Percentiles rank a stretch among this genome's conserved stretches.
Evolutionary conservation across 345 rosid species (phyloP).

Genomic region (Eutrema yunnanense): DNA sequence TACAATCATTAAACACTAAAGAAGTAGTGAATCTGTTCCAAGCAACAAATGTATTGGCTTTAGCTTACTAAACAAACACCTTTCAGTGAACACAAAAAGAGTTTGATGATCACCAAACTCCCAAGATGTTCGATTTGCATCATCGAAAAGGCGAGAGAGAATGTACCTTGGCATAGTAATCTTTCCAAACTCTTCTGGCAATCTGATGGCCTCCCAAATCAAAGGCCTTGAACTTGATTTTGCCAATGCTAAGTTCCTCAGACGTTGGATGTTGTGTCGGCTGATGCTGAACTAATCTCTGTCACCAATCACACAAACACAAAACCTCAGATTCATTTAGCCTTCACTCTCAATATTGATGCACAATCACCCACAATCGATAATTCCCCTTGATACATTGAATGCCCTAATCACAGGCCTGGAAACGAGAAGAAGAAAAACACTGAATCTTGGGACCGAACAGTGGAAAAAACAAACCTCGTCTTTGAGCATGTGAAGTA

Average conservation of each 20-base stretch:
- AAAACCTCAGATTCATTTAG: background rate
- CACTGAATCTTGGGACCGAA: background rate
- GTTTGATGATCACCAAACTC: background rate
- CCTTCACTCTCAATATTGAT: background rate
- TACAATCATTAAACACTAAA: background rate
- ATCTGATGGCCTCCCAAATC: constrained; percentile 91
- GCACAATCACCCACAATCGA: background rate
- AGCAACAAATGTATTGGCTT: background rate
- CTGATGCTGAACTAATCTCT: constrained; percentile 86
- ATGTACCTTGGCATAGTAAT: constrained; percentile 71
- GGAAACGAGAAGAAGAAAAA: too few species aligned
- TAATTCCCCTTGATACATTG: background rate
- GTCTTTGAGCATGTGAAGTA: constrained; percentile 85
- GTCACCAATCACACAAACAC: constrained; percentile 10
- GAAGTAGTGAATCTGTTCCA: background rate
- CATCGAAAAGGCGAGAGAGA: background rate
- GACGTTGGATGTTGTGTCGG: constrained; percentile 82
- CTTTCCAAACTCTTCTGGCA: constrained; percentile 83
- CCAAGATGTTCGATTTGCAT: background rate
- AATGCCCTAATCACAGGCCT: too few species aligned
- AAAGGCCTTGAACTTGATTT: constrained; percentile 80
- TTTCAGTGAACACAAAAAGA: background rate
- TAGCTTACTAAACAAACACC: constrained; percentile 24
- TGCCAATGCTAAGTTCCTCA: constrained; percentile 75
- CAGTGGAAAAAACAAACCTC: constrained; percentile 34